Percentiles rank a stretch among this genome's conserved stretches.
Conservation (phyloP, 169 alveolate species). For the Eimeria mitis region DNA sequence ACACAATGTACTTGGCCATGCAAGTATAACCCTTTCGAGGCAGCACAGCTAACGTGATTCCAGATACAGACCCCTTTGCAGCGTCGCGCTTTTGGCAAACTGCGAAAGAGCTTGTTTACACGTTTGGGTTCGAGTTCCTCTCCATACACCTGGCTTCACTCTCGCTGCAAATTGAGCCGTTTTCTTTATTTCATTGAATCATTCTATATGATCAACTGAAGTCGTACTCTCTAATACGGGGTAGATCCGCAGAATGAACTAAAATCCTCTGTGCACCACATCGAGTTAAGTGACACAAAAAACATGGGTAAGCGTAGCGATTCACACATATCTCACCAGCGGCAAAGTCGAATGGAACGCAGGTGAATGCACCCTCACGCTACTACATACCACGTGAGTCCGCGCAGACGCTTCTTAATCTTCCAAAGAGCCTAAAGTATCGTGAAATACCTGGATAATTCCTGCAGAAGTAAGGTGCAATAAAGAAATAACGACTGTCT, state of each 20-base stretch:
- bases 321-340: background rate
- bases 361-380: background rate
- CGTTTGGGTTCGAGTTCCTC: no score
- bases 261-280: background rate
- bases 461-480: background rate
- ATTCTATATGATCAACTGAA: background rate
- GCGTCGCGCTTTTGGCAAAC: background rate
- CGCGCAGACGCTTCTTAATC: background rate
- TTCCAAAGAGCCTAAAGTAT: background rate
- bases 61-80: background rate
- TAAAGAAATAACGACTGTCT: background rate
- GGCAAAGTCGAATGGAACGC: background rate
- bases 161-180: background rate
- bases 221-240: background rate
- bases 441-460: background rate
- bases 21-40: background rate
- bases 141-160: no score
- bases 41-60: background rate
- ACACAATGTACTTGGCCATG: background rate
- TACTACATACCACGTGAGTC: background rate
- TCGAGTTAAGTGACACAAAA: background rate
- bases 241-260: background rate
- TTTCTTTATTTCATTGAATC: no score
- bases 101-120: background rate
- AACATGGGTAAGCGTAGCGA: background rate